Percentiles rank a stretch among this genome's conserved stretches.
Evolutionary conservation across 2,329 filamentous ascomycete genomes (phyloP).

Genomic region (Capronia coronata): DNA sequence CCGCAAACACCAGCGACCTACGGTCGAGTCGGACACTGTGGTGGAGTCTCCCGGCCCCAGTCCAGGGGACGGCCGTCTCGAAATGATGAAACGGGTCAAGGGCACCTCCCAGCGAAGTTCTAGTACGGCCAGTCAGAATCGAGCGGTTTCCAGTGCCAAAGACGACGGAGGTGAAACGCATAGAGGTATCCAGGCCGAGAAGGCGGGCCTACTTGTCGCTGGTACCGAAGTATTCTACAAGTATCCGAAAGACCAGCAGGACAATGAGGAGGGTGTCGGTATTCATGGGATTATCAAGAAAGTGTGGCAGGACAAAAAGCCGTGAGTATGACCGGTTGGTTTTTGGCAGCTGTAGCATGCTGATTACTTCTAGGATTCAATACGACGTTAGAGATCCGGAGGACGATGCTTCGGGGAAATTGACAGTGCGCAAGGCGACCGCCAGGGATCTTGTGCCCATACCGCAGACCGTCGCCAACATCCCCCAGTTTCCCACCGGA

Average conservation of each 20-base stretch:
- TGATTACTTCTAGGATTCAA: constrained; percentile 19
- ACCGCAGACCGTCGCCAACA: constrained; percentile 52
- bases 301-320: constrained; percentile 68
- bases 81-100: constrained; percentile 42
- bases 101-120: constrained; percentile 37
- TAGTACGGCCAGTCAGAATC: constrained; percentile 29
- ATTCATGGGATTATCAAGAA: constrained; percentile 73
- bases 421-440: constrained; percentile 52
- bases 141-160: constrained; percentile 34
- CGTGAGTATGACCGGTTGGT: constrained; percentile 38
- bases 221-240: constrained; percentile 48
- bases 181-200: constrained; percentile 39
- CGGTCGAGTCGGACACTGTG: constrained; percentile 38
- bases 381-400: constrained; percentile 26
- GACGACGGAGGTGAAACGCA: constrained; percentile 41
- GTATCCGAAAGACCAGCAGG: constrained; percentile 46
- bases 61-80: constrained; percentile 33
- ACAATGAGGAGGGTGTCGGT: constrained; percentile 49
- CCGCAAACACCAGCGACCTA: constrained; percentile 37
- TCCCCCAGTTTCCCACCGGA: constrained; percentile 57
- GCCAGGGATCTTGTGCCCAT: constrained; percentile 73
- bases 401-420: constrained; percentile 25
- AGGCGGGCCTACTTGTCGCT: constrained; percentile 39
- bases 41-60: constrained; percentile 43
- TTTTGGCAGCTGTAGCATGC: constrained; percentile 5